Conservation (phyloP, 805 yeast species). For the Metschnikowia continentalis region DNA sequence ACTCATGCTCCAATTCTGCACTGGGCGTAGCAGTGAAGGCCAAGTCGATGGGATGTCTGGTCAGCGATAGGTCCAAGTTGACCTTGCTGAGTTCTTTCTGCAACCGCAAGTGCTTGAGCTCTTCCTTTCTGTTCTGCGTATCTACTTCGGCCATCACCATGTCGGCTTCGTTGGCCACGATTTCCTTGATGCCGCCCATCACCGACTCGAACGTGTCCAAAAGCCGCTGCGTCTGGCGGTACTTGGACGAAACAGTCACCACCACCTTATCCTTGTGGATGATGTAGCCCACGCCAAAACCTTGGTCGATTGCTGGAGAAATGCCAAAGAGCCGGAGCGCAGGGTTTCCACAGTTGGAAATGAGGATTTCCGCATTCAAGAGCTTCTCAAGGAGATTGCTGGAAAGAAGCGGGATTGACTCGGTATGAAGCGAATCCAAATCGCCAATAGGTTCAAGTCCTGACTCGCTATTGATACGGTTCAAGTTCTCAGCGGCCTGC, state of each 20-base stretch:
- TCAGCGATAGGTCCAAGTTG: conserved; percentile 16
- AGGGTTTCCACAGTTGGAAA: conserved; percentile 84
- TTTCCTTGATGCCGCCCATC: conserved; percentile 53
- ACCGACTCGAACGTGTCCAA: conserved; percentile 63
- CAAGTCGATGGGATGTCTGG: conserved; percentile 23
- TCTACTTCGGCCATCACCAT: conserved; percentile 29
- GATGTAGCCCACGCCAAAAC: conserved; percentile 90
- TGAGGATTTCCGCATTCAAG: conserved; percentile 34
- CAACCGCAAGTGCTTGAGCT: conserved; percentile 31
- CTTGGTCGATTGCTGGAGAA: conserved; percentile 86
- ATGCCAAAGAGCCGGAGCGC: conserved; percentile 83
- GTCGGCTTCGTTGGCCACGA: conserved; percentile 37
- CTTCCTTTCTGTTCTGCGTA: conserved; percentile 29
- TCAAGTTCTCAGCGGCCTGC: conserved; percentile 32
- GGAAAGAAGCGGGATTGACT: conserved; percentile 29
- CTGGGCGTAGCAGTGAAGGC: conserved; percentile 8
- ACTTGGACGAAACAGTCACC: conserved; percentile 81
- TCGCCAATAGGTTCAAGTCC: conserved; percentile 17
- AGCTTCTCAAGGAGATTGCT: conserved; percentile 32
- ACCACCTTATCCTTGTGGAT: conserved; percentile 76
- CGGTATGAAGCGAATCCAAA: conserved; percentile 6
- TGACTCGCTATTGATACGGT: conserved; percentile 32
- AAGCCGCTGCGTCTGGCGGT: conserved; percentile 80
- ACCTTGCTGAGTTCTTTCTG: conserved; percentile 33
- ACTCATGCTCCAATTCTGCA: background rate